Percentiles rank a stretch among this genome's conserved stretches.
These are phyloP conservation scores for Cladophialophora chaetospira DNA, from an alignment of 2,329 filamentous ascomycete species.

Conservation along the genomic window DNA sequence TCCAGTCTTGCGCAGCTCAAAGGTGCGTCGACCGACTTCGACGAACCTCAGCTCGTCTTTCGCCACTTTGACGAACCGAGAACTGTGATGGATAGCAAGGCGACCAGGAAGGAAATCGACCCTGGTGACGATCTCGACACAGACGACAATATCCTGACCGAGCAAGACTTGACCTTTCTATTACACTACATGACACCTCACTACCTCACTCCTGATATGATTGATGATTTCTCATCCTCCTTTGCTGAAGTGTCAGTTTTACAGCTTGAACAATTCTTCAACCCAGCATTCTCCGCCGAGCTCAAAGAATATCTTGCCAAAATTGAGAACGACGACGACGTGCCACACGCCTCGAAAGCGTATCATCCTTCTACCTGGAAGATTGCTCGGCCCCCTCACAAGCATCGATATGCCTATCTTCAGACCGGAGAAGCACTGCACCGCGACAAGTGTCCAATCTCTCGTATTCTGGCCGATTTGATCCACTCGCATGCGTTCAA, in stretches of 20 bases:
- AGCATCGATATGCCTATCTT: slow-evolving; percentile 83
- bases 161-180: slow-evolving; percentile 82
- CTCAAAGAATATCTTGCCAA: slow-evolving; percentile 71
- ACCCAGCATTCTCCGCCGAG: slow-evolving; percentile 71
- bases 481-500: slow-evolving; percentile 84
- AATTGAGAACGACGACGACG: slow-evolving; percentile 56
- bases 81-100: slow-evolving; percentile 39
- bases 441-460: slow-evolving; percentile 60
- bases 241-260: slow-evolving; percentile 85
- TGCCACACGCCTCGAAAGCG: slow-evolving; percentile 35
- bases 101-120: slow-evolving; percentile 35
- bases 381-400: slow-evolving; percentile 86
- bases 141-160: slow-evolving; percentile 65
- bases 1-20: slow-evolving; percentile 92
- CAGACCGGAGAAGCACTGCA: slow-evolving; percentile 36
- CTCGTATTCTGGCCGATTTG: slow-evolving; percentile 77
- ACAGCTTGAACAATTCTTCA: slow-evolving; percentile 76
- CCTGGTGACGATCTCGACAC: slow-evolving; percentile 41
- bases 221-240: slow-evolving; percentile 76
- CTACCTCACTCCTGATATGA: slow-evolving; percentile 88
- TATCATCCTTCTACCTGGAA: slow-evolving; percentile 58
- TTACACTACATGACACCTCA: slow-evolving; percentile 86
- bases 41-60: slow-evolving; percentile 69
- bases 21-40: slow-evolving; percentile 78
- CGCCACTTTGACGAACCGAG: slow-evolving; percentile 45